These are phyloP conservation scores for Rachicladosporium sp. DNA, from an alignment of 2,329 filamentous ascomycete genomes.

Conservation along the genomic window DNA sequence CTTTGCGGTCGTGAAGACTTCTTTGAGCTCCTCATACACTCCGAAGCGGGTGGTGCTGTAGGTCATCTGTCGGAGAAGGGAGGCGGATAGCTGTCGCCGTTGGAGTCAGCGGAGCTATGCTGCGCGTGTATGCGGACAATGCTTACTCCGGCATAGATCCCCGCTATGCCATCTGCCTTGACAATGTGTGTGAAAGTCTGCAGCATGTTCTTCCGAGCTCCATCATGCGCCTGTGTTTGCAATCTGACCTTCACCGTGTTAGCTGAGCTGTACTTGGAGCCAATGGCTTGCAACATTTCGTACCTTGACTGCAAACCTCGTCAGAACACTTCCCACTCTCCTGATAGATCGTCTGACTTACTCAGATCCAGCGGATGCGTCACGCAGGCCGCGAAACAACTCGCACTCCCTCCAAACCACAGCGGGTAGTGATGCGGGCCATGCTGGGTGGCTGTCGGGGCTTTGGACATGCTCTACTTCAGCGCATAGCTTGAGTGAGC, in stretches of 20 bases:
- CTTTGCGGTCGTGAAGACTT: slow-evolving; percentile 43
- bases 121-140: not conserved
- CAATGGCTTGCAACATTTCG: not conserved
- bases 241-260: slow-evolving; percentile 55
- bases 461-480: slow-evolving; percentile 25
- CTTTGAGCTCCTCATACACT: slow-evolving; percentile 88
- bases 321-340: slow-evolving; percentile 18
- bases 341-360: slow-evolving; percentile 35
- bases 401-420: slow-evolving; percentile 95
- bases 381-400: slow-evolving; percentile 78
- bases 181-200: slow-evolving; percentile 77
- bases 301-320: slow-evolving; percentile 32
- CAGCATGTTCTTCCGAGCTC: slow-evolving; percentile 62
- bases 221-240: slow-evolving; percentile 68
- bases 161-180: slow-evolving; percentile 59
- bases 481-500: not conserved
- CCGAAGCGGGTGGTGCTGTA: slow-evolving; percentile 96
- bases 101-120: slow-evolving; percentile 1
- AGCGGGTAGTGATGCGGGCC: slow-evolving; percentile 36
- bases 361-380: slow-evolving; percentile 89
- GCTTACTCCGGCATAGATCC: slow-evolving; percentile 69
- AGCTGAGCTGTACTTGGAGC: not conserved
- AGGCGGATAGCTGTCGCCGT: slow-evolving; percentile 60
- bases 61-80: slow-evolving; percentile 78
- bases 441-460: slow-evolving; percentile 29